Conservation (phyloP, 495 filamentous ascomycete species). For the Copromyces sp. region DNA sequence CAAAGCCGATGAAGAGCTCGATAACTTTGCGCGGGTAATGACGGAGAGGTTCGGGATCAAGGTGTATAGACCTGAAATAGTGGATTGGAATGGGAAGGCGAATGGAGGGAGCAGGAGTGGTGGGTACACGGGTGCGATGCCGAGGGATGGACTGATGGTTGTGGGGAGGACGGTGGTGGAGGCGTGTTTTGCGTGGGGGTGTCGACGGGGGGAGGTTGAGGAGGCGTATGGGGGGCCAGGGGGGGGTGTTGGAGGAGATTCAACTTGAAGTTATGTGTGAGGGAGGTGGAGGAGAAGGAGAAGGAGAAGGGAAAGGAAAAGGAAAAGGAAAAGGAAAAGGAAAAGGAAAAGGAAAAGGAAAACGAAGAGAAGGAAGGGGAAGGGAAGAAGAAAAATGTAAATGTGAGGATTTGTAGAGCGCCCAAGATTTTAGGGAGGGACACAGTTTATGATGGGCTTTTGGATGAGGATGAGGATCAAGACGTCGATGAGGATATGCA, state of each 20-base stretch:
- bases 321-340: neutral
- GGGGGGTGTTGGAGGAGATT: neutral
- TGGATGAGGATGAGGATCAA: neutral
- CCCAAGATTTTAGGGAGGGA: neutral
- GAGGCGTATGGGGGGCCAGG: too few relatives aligned
- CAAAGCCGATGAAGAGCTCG: neutral
- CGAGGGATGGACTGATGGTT: conserved; percentile 1
- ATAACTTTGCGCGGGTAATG: neutral
- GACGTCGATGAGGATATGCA: neutral
- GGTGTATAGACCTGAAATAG: neutral
- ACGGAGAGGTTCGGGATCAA: neutral
- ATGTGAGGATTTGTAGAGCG: neutral
- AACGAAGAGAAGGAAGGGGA: neutral
- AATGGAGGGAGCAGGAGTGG: neutral
- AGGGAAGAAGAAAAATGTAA: neutral
- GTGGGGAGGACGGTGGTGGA: neutral
- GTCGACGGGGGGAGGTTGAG: neutral
- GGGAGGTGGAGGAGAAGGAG: neutral
- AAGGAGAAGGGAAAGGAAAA: too few relatives aligned
- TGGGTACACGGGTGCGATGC: conserved; percentile 2
- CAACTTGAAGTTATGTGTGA: neutral
- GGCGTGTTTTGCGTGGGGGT: neutral
- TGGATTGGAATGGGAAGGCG: neutral
- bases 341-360: too few relatives aligned
- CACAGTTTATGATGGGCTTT: neutral